These are phyloP conservation scores for Pulveroboletus frians DNA, from an alignment of 768 basidiomycete species.

Conservation along the genomic window DNA sequence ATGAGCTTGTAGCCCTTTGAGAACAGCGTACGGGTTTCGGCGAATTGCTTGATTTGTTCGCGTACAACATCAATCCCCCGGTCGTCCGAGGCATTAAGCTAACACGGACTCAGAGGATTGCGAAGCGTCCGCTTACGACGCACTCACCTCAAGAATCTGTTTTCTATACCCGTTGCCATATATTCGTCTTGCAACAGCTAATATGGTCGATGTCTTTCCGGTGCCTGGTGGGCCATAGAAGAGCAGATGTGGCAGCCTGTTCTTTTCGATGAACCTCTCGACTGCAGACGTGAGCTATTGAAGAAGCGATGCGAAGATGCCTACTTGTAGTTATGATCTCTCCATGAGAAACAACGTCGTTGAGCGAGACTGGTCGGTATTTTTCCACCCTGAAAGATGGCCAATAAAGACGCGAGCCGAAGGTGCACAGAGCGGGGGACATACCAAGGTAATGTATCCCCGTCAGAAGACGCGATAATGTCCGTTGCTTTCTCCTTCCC, in stretches of 20 bases:
- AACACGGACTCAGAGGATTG: slow-evolving; percentile 4
- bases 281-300: slow-evolving; percentile 45
- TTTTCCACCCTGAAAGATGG: slow-evolving; percentile 81
- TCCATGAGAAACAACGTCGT: slow-evolving; percentile 94
- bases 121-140: not conserved
- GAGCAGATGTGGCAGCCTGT: slow-evolving; percentile 87
- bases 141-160: slow-evolving; percentile 84
- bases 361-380: slow-evolving; percentile 85
- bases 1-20: slow-evolving; percentile 96
- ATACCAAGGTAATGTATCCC: slow-evolving; percentile 83
- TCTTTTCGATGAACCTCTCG: slow-evolving; percentile 94
- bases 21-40: slow-evolving; percentile 87
- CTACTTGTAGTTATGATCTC: slow-evolving; percentile 92
- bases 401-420: not conserved
- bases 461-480: slow-evolving; percentile 35
- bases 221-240: slow-evolving; percentile 99
- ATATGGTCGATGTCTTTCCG: slow-evolving; percentile 95
- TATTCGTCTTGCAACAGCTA: slow-evolving; percentile 92
- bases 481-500: slow-evolving; percentile 67
- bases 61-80: slow-evolving; percentile 98
- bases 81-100: slow-evolving; percentile 98
- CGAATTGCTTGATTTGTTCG: slow-evolving; percentile 98
- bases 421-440: slow-evolving; percentile 16
- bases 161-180: slow-evolving; percentile 84
- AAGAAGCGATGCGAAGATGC: not conserved